Conservation (phyloP, 2,329 filamentous ascomycete genomes). For the Fusarium subglutinans region DNA sequence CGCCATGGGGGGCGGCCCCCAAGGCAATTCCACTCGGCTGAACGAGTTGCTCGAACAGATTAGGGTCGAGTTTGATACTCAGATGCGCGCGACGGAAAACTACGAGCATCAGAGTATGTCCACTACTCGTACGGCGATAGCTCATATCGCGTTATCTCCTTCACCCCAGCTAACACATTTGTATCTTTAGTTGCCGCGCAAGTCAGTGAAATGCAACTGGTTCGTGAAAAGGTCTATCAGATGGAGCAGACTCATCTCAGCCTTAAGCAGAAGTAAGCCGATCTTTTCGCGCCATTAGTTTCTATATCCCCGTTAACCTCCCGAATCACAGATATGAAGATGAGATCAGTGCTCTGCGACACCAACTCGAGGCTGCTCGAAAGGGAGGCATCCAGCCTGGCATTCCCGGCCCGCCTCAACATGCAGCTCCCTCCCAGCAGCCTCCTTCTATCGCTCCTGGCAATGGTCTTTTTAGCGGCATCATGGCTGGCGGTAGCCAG, state of each 20-base stretch:
- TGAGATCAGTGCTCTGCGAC: slow-evolving; percentile 84
- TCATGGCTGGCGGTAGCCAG: slow-evolving; percentile 91
- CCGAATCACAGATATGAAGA: slow-evolving; percentile 83
- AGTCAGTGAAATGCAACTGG: slow-evolving; percentile 93
- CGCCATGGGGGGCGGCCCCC: slow-evolving; percentile 78
- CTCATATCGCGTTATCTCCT: slow-evolving; percentile 12
- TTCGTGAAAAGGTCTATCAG: slow-evolving; percentile 90
- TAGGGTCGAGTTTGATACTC: slow-evolving; percentile 88
- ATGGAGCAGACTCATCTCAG: slow-evolving; percentile 90
- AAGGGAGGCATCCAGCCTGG: slow-evolving; percentile 65
- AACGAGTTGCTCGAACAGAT: slow-evolving; percentile 93
- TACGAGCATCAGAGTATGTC: slow-evolving; percentile 94
- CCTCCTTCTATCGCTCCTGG: slow-evolving; percentile 91
- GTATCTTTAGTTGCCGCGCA: slow-evolving; percentile 78
- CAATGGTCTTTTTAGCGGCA: slow-evolving; percentile 91
- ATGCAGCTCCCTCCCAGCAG: slow-evolving; percentile 82
- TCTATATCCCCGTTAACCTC: not conserved
- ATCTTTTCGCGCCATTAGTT: not conserved
- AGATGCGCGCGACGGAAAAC: slow-evolving; percentile 81
- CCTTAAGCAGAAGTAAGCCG: slow-evolving; percentile 87
- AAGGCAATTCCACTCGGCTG: slow-evolving; percentile 69
- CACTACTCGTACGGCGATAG: slow-evolving; percentile 5
- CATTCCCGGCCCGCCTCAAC: slow-evolving; percentile 76
- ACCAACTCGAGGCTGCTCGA: slow-evolving; percentile 83
- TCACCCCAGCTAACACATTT: slow-evolving; percentile 34